Percentiles rank a stretch among this genome's conserved stretches.
These are phyloP conservation scores for Saccharomyces mikatae DNA, from an alignment of 805 yeast genomes.

Conservation along the genomic window DNA sequence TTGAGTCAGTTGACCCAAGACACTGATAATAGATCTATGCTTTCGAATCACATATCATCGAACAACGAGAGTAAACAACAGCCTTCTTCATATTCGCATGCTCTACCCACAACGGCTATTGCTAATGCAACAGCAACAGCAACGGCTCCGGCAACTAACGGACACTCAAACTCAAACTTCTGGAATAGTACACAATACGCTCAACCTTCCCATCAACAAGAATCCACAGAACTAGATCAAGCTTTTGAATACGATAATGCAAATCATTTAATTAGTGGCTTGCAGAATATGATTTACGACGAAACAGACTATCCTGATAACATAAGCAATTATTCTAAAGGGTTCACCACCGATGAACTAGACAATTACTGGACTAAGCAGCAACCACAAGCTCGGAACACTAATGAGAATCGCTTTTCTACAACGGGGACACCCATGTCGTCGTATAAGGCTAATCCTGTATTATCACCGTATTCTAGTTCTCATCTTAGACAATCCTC, in stretches of 20 bases:
- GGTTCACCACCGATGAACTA: constrained; percentile 31
- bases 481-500: background rate
- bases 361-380: constrained; percentile 28
- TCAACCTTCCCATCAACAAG: constrained; percentile 5
- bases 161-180: background rate
- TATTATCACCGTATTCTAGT: constrained; percentile 3
- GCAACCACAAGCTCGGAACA: constrained; percentile 1
- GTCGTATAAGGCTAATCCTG: constrained; percentile 1
- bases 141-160: constrained; percentile 1
- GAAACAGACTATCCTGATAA: constrained; percentile 25
- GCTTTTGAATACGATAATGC: constrained; percentile 26
- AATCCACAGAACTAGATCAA: constrained; percentile 11
- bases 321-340: constrained; percentile 25
- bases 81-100: constrained; percentile 4
- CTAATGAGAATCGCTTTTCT: background rate
- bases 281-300: constrained; percentile 28
- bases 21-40: background rate
- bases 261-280: constrained; percentile 26
- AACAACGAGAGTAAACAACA: background rate
- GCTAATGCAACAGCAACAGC: constrained; percentile 12
- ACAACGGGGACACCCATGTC: background rate
- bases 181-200: constrained; percentile 2
- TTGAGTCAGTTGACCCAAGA: constrained; percentile 2
- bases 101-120: constrained; percentile 13
- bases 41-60: background rate